These are phyloP conservation scores for Xylariomycetidae sp. DNA, from an alignment of 2,329 filamentous ascomycete species.

Conservation along the genomic window DNA sequence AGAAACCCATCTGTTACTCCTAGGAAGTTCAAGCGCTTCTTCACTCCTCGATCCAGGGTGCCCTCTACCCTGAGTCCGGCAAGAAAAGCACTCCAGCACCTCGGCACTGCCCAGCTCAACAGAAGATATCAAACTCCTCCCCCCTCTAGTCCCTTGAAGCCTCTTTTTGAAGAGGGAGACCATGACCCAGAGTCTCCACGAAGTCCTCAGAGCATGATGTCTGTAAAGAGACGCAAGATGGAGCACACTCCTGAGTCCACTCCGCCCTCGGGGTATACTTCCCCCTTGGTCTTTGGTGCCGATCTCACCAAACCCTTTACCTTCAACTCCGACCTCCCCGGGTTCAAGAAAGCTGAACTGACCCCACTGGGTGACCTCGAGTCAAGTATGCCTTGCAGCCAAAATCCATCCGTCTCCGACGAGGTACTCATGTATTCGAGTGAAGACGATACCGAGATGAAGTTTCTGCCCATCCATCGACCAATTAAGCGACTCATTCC, in stretches of 20 bases:
- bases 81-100: slow-evolving; percentile 35
- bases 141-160: slow-evolving; percentile 34
- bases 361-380: slow-evolving; percentile 7
- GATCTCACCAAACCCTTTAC: too few species aligned
- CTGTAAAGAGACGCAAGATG: slow-evolving; percentile 33
- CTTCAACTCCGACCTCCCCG: slow-evolving; percentile 14
- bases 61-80: slow-evolving; percentile 33
- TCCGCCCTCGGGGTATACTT: too few species aligned
- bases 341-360: slow-evolving; percentile 3
- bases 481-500: slow-evolving; percentile 25
- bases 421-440: slow-evolving; percentile 29
- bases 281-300: too few species aligned
- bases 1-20: slow-evolving; percentile 50
- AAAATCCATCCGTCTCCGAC: slow-evolving; percentile 26
- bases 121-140: slow-evolving; percentile 32
- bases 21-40: slow-evolving; percentile 49
- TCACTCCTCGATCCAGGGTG: slow-evolving; percentile 43
- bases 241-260: slow-evolving; percentile 36
- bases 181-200: too few species aligned
- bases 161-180: slow-evolving; percentile 23
- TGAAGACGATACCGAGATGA: too few species aligned
- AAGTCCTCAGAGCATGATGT: slow-evolving; percentile 14
- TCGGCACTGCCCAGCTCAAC: slow-evolving; percentile 36
- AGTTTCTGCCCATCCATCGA: slow-evolving; percentile 9
- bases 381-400: slow-evolving; percentile 23